These are phyloP conservation scores for Coniochaeta hoffmannii DNA, from an alignment of 2,329 filamentous ascomycete species.

Conservation along the genomic window DNA sequence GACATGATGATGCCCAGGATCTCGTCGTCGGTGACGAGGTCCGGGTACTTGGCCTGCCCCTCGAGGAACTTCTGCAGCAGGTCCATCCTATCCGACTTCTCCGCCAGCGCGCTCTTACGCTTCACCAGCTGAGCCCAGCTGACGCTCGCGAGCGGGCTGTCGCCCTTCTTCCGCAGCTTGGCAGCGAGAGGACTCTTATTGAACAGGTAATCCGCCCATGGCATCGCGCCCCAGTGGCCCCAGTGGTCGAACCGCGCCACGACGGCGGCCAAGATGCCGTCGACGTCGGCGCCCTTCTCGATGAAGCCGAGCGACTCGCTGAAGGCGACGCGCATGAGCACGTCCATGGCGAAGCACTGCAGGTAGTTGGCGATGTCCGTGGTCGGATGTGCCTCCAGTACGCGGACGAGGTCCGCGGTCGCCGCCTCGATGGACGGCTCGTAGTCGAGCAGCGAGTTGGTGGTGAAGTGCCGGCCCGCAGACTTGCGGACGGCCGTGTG, in stretches of 20 bases:
- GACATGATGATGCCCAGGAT: constrained; percentile 11
- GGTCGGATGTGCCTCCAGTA: constrained; percentile 1
- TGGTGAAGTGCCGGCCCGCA: constrained; percentile 5
- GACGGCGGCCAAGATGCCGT: constrained; percentile 11
- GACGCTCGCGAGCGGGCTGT: constrained; percentile 9
- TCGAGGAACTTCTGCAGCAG: constrained; percentile 9
- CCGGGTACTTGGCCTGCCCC: constrained; percentile 8
- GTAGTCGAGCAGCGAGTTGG: constrained; percentile 8
- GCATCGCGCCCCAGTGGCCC: constrained; percentile 5
- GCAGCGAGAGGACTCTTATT: constrained; percentile 9
- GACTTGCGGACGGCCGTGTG: constrained; percentile 7
- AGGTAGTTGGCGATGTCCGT: constrained; percentile 5
- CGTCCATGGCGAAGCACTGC: constrained; percentile 6
- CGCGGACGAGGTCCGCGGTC: constrained; percentile 4
- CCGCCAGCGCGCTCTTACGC: constrained; percentile 5
- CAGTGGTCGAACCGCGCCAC: constrained; percentile 9
- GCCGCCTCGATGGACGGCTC: constrained; percentile 6
- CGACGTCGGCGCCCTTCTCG: constrained; percentile 10
- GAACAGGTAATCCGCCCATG: constrained; percentile 5
- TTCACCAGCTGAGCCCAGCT: constrained; percentile 9
- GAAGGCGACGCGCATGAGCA: constrained; percentile 8
- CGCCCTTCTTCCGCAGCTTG: constrained; percentile 6
- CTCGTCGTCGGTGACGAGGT: constrained; percentile 7
- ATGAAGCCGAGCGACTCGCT: constrained; percentile 10
- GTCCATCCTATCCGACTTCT: constrained; percentile 4